A percentile compares a stretch with the other conserved stretches of the same genome.
These are phyloP conservation scores for Senecio squalidus DNA, from an alignment of 140 eudicot species.

Conservation along the genomic window DNA sequence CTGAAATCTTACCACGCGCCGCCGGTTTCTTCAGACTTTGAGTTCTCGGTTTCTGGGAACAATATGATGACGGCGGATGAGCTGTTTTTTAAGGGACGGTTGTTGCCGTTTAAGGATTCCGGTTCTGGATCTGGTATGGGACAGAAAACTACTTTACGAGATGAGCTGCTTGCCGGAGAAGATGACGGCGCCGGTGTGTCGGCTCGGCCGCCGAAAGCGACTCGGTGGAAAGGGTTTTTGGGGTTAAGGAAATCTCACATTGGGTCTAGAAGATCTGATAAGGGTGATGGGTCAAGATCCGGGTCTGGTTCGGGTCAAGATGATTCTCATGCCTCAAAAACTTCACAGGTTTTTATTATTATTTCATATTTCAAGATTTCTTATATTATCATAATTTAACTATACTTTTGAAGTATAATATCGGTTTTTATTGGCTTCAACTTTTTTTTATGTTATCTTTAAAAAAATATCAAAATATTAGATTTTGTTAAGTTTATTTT, in stretches of 20 bases:
- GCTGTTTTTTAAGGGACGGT: slow-evolving; percentile 62
- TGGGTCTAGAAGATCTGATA: slow-evolving; percentile 57
- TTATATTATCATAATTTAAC: background rate
- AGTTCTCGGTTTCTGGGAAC: slow-evolving; percentile 64
- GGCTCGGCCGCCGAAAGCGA: slow-evolving; percentile 51
- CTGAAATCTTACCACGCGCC: slow-evolving; percentile 23
- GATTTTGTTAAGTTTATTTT: no score
- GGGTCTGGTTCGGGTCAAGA: slow-evolving; percentile 27
- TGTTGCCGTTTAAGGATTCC: slow-evolving; percentile 57
- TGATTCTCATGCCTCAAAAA: slow-evolving; percentile 22
- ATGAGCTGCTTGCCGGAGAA: slow-evolving; percentile 62
- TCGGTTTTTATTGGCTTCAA: no score
- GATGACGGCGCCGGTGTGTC: slow-evolving; percentile 29
- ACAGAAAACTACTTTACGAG: slow-evolving; percentile 56
- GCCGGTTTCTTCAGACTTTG: slow-evolving; percentile 75
- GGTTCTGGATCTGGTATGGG: slow-evolving; percentile 5
- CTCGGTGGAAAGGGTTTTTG: slow-evolving; percentile 69
- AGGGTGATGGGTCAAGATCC: slow-evolving; percentile 23
- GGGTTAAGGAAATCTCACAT: slow-evolving; percentile 62
- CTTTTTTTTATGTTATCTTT: no score
- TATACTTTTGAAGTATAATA: background rate
- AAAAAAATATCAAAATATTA: background rate
- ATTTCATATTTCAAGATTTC: background rate
- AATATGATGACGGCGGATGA: slow-evolving; percentile 82
- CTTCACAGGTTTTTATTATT: slow-evolving; percentile 37